Evolutionary conservation across 768 basidiomycete genomes (phyloP).

Genomic region (Tricholoma hemisulphureum): DNA sequence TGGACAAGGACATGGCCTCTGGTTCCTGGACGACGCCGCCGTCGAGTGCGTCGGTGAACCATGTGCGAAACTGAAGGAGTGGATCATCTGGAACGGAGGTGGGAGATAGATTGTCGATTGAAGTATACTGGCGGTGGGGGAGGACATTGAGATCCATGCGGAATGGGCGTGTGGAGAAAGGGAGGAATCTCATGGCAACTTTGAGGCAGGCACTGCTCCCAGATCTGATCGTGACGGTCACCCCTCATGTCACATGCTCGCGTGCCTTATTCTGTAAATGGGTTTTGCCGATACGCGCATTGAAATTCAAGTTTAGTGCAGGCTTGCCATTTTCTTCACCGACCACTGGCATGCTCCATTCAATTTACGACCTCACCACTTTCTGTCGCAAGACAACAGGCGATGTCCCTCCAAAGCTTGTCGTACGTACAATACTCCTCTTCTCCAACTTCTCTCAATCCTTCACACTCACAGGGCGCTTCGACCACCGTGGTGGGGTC

Average conservation of each 20-base stretch:
- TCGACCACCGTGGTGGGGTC: constrained; percentile 88
- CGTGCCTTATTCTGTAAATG: neutral
- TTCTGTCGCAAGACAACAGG: constrained; percentile 80
- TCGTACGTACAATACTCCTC: constrained; percentile 51
- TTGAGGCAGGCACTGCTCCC: too few species aligned
- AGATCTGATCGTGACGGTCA: neutral
- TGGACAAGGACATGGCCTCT: constrained; percentile 86
- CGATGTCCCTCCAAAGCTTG: constrained; percentile 84
- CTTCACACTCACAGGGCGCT: constrained; percentile 71
- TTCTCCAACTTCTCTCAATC: constrained; percentile 5
- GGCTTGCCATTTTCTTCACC: constrained; percentile 2
- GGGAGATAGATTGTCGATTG: constrained; percentile 62
- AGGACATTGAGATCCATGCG: constrained; percentile 60
- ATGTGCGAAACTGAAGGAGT: constrained; percentile 82
- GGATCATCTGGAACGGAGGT: constrained; percentile 76
- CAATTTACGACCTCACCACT: constrained; percentile 88
- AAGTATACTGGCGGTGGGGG: constrained; percentile 74
- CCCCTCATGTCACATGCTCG: neutral
- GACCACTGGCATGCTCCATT: constrained; percentile 53
- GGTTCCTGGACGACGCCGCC: constrained; percentile 69
- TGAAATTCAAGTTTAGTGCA: neutral
- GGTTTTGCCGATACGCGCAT: constrained; percentile 17
- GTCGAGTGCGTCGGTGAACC: constrained; percentile 72
- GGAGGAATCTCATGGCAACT: neutral
- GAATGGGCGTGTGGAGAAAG: neutral